Evolutionary conservation across 2,329 filamentous ascomycete species (phyloP).

Genomic region (Tolypocladium ovalisporum): DNA sequence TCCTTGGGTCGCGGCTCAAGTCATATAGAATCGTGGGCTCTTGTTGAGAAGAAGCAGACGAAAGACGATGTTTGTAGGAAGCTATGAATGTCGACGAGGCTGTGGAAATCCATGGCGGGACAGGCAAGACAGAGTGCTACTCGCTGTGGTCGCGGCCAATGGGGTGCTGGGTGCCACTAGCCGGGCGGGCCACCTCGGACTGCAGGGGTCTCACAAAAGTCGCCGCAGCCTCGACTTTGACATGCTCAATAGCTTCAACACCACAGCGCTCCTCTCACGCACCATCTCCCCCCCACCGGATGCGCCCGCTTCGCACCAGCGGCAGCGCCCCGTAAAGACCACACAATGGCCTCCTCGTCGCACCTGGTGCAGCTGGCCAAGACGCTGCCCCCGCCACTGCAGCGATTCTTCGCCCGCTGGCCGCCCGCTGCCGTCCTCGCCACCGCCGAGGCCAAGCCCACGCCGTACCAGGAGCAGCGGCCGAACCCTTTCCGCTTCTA

Average conservation of each 20-base stretch:
- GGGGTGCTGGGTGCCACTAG: neutral
- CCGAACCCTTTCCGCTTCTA: slow-evolving; percentile 73
- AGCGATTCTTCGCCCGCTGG: slow-evolving; percentile 82
- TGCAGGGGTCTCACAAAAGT: slow-evolving; percentile 2
- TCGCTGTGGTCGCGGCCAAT: no score
- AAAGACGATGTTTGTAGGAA: no score
- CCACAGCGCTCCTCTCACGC: neutral
- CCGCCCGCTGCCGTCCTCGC: slow-evolving; percentile 58
- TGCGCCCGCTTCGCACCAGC: slow-evolving; percentile 5
- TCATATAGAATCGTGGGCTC: no score
- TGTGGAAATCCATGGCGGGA: no score
- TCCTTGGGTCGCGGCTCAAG: neutral
- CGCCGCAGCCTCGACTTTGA: slow-evolving; percentile 7
- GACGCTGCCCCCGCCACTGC: slow-evolving; percentile 64
- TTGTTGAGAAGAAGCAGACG: no score
- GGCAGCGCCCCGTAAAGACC: slow-evolving; percentile 5
- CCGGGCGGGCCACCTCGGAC: neutral
- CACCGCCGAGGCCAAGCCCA: slow-evolving; percentile 19
- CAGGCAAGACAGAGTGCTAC: no score
- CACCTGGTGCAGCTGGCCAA: slow-evolving; percentile 50
- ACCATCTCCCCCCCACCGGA: neutral
- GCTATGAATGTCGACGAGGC: no score
- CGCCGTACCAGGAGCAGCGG: slow-evolving; percentile 43
- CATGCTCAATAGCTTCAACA: neutral
- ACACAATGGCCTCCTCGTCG: slow-evolving; percentile 23